Conservation (phyloP, 2,329 filamentous ascomycete genomes). For the Lachnum nothofagi region DNA sequence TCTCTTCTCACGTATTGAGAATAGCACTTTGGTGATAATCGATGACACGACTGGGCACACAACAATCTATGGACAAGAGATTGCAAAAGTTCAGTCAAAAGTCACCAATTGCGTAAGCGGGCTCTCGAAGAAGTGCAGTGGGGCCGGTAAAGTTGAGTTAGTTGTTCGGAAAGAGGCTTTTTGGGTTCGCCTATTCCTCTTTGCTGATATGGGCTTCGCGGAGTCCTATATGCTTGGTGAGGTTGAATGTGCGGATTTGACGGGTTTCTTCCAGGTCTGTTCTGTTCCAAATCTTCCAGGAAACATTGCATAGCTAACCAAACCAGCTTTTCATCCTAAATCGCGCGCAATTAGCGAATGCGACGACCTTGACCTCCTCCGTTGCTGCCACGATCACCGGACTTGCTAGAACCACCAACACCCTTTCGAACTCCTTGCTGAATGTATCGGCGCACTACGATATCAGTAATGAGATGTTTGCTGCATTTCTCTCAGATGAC, state of each 20-base stretch:
- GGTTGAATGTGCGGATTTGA: conserved; percentile 60
- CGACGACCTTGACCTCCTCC: conserved; percentile 56
- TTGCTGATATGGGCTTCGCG: conserved; percentile 69
- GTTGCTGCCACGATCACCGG: conserved; percentile 54
- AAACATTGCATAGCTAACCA: not conserved
- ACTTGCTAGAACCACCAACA: conserved; percentile 54
- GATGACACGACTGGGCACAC: conserved; percentile 43
- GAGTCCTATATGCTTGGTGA: conserved; percentile 67
- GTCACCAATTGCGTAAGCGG: conserved; percentile 30
- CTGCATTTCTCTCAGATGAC: conserved; percentile 66
- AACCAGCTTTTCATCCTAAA: conserved; percentile 65
- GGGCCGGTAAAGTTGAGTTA: conserved; percentile 47
- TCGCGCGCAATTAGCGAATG: conserved; percentile 58
- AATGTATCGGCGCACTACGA: conserved; percentile 72
- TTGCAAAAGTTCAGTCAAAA: conserved; percentile 36
- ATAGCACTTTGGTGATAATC: conserved; percentile 44
- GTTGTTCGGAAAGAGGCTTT: conserved; percentile 61
- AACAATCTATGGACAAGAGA: conserved; percentile 43
- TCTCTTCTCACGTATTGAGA: conserved; percentile 43
- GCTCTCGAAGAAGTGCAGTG: conserved; percentile 35
- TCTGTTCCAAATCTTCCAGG: not conserved
- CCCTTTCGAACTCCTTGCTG: conserved; percentile 52
- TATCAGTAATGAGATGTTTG: conserved; percentile 71
- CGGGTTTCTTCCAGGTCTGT: conserved; percentile 60
- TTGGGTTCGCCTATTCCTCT: conserved; percentile 64